Conservation (phyloP, 345 rosid species). For the Eucalyptus marginata region DNA sequence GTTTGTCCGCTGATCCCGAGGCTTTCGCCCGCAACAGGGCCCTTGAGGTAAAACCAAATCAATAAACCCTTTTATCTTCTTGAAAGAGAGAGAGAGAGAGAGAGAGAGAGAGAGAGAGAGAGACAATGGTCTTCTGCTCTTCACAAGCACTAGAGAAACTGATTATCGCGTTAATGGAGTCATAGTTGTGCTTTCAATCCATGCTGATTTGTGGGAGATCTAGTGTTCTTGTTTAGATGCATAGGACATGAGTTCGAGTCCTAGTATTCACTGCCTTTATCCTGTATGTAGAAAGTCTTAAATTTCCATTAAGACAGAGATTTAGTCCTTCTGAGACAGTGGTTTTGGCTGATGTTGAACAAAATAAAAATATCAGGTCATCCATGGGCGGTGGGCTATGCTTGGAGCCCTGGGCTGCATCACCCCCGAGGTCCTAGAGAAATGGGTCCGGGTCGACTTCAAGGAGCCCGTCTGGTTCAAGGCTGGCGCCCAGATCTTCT, state of each 20-base stretch:
- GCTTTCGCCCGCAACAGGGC: slow-evolving; percentile 96
- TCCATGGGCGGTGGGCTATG: slow-evolving; percentile 98
- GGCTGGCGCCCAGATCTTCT: slow-evolving; percentile 95
- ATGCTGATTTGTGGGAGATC: not conserved
- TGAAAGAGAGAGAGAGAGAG: not conserved
- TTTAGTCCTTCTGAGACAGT: not conserved
- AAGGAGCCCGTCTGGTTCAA: slow-evolving; percentile 99
- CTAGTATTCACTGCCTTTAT: not conserved
- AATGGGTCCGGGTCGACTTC: slow-evolving; percentile 78
- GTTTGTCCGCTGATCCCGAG: slow-evolving; percentile 91
- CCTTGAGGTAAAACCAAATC: slow-evolving; percentile 46
- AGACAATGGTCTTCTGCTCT: not conserved
- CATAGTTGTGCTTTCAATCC: not conserved
- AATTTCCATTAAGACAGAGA: not conserved
- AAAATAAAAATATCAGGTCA: slow-evolving; percentile 27
- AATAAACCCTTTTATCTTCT: not conserved
- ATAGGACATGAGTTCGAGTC: not conserved
- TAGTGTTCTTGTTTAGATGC: not conserved
- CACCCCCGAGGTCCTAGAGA: slow-evolving; percentile 80
- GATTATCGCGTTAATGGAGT: not conserved
- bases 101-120: not conserved
- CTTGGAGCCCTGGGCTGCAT: slow-evolving; percentile 94
- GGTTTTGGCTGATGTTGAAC: not conserved
- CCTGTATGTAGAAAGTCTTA: not conserved
- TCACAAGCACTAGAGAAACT: not conserved